phyloP scores from a whole-genome alignment of 768 basidiomycete genomes.

The Dioszegia crocea region DNA sequence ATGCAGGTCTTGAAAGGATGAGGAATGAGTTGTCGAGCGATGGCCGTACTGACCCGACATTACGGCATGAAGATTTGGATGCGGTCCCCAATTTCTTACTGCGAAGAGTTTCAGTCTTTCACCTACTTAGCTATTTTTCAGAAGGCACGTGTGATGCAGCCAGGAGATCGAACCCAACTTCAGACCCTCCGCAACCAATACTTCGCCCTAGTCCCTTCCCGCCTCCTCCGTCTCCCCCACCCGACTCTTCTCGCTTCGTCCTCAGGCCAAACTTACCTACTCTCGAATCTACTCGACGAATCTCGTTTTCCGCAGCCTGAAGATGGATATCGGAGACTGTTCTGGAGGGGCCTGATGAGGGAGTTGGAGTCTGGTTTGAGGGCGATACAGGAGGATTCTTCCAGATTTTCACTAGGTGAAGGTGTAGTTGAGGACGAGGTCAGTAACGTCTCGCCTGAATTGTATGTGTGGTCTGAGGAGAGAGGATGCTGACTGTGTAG shows the following conservation, averaged over 20 bases:
- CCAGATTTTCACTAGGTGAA: no score
- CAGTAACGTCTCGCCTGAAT: neutral
- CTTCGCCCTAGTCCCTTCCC: constrained; percentile 30
- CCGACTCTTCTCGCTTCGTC: constrained; percentile 1
- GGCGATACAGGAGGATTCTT: constrained; percentile 12
- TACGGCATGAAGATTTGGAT: no score
- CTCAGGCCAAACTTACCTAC: constrained; percentile 14
- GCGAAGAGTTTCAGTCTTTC: no score
- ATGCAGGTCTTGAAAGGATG: no score
- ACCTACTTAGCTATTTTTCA: no score
- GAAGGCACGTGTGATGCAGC: no score
- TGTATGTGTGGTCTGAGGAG: neutral
- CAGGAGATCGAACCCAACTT: no score
- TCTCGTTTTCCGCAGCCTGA: constrained; percentile 6
- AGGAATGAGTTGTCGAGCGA: no score
- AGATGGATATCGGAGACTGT: constrained; percentile 17
- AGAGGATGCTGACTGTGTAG: neutral
- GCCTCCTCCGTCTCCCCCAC: constrained; percentile 19
- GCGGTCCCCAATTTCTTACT: no score
- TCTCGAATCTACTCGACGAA: constrained; percentile 20
- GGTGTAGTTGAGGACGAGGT: no score
- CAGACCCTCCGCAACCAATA: constrained; percentile 27
- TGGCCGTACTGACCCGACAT: no score
- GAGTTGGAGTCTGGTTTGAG: constrained; percentile 22
- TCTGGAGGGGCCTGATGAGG: constrained; percentile 27